Conservation (phyloP, 2,329 filamentous ascomycete species). For the Monosporascus sp. region DNA sequence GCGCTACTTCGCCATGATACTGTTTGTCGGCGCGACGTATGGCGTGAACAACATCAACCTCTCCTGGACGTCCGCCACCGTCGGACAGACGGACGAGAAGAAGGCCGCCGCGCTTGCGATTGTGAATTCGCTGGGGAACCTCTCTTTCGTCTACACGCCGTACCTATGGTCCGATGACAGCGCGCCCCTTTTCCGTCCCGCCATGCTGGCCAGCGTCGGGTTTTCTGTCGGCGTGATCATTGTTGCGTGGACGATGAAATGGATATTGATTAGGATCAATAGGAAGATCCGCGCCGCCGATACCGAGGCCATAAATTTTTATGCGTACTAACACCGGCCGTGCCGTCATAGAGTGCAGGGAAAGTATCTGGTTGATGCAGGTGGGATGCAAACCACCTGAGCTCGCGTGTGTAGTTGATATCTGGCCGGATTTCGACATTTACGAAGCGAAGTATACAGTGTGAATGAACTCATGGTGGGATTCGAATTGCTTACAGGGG, state of each 20-base stretch:
- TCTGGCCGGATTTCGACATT: too few relatives aligned
- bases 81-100: slow-evolving; percentile 42
- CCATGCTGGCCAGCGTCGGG: slow-evolving; percentile 24
- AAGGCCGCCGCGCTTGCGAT: slow-evolving; percentile 39
- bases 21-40: slow-evolving; percentile 32
- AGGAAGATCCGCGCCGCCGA: slow-evolving; percentile 11
- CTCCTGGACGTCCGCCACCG: slow-evolving; percentile 34
- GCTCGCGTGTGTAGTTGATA: too few relatives aligned
- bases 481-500: too few relatives aligned
- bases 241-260: slow-evolving; percentile 25
- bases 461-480: too few relatives aligned
- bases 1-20: slow-evolving; percentile 29
- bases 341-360: too few relatives aligned
- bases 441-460: too few relatives aligned
- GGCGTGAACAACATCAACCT: slow-evolving; percentile 40
- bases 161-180: slow-evolving; percentile 31
- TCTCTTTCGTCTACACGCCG: slow-evolving; percentile 33
- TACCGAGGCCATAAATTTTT: not conserved
- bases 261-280: slow-evolving; percentile 25
- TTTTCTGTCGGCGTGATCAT: slow-evolving; percentile 16
- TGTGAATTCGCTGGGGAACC: slow-evolving; percentile 24
- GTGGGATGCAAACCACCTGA: too few relatives aligned
- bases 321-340: not conserved
- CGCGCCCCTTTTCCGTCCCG: slow-evolving; percentile 27
- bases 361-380: too few relatives aligned